Base-by-base conservation (phyloP, 169 alveolate species). In the Eimeria necatrix region DNA sequence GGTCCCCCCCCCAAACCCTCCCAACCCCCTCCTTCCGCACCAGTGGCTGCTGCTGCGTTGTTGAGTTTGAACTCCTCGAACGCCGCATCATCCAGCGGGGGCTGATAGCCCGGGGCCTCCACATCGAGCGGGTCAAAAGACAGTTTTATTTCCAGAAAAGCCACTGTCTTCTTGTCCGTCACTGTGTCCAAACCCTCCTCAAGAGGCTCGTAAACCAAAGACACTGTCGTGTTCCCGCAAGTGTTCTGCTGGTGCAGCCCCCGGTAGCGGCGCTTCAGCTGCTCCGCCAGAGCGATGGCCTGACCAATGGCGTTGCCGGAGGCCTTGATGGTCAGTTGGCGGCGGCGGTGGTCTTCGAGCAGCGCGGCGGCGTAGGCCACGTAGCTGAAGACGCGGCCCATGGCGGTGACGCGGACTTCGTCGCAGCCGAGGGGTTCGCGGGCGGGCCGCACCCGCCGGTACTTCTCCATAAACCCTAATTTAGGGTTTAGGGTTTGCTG, bases 281-380 rank as follows among this genome's bases (percentile, higher is more conserved):
- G 97, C 94, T 98, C 99, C 20, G 98, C 98, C 71, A 98, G 91
- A 7, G 98, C 95, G 4, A 98, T 97, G 49, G 98, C 98, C n/a
- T 64, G 91, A 2, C 84, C 95, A 26, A 98, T 97, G 41, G 99
- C 99, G 46, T 96, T 96, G 20, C 99, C 99, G 10, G 99, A 98
- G 20, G 98, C 99, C 93, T 97, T 97, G 73, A 98, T 96, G 60
- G 97, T 97, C 48, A 98, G 85, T 48, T 95, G 94, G 7, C 96
- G 96, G 71, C 68, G 85, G 26, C 95, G 97, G 49, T 97, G 97
- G 51, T 96, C 98, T 51, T 95, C 97, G 93, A 98, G 86, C 24
- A 97, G 95, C 32, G 96, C 93, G 60, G 95, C 96, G 52, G 98
- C 99, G 93, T 98, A 98, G 59, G 96, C 88, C 41, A 98, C 98